Evolutionary conservation across 1,284 basidiomycete genomes (phyloP), one percentile per base, ranked within the genome.

Genomic region (Ustilago vetiveriae): DNA sequence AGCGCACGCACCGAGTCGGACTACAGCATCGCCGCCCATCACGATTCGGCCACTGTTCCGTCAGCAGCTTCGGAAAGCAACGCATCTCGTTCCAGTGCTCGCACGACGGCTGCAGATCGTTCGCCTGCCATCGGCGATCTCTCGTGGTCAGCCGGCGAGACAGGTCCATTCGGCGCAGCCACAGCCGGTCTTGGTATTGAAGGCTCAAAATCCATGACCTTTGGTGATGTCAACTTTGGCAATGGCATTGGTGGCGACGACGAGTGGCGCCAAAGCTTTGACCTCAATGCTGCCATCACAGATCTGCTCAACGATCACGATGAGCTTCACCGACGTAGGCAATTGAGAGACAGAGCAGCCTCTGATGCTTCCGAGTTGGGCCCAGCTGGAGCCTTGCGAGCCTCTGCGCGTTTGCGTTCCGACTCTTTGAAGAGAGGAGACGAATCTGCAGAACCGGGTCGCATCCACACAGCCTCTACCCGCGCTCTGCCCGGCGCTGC

Each of bases 121-220:
- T 75, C 73, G 3, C 64, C 76, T 0, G 48, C 59, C 35, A 75
- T 79, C 26, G 76, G 75, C 19, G 75, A 77, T 45, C 60, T 72
- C 6, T 70, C 72, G 9, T 78, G 76, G 76, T 55, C 75, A n/a
- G 66, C 62, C 11, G 74, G 74, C 37, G 76, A 78, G 51, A 77
- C 74, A 0, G 76, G 76, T 0, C 76, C 76, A 0, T 78, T 78
- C 42, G 70, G 52, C 16, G 45, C 48, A 19, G 67, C 44, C n/a
- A 53, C 27, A 6, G 38, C 37, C 29, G 51, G 46, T 27, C 43
- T 44, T 11, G 59, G 47, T 16, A 49, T 51, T 21, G 49, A 41
- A 44, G 49, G 32, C 16, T 60, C 60, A 35, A 58, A 60, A 33
- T 69, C 66, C 10, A 62, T 70, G 56, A 45, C 50, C 1, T 57